Conservation (phyloP, 2,329 filamentous ascomycete species). For the Ophiostoma australiae region DNA sequence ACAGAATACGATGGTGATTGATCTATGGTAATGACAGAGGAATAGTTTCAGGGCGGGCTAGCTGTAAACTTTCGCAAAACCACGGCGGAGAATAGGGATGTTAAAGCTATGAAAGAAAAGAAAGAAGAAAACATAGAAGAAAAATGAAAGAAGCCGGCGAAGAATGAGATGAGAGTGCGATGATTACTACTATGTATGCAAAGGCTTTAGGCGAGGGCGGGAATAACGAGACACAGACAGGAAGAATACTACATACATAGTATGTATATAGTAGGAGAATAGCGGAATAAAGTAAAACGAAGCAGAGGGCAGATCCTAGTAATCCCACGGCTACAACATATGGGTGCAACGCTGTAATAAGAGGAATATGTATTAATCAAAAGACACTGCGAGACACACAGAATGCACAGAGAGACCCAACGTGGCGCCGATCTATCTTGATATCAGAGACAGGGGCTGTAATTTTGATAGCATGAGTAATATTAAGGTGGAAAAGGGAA, state of each 20-base stretch:
- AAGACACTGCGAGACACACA: not conserved
- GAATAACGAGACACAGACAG: not conserved
- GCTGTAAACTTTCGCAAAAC: not conserved
- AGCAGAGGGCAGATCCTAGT: not conserved
- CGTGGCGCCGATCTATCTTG: constrained; percentile 22
- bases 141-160: not conserved
- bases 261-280: not conserved
- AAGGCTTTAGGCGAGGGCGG: not conserved
- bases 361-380: not conserved
- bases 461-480: constrained; percentile 4
- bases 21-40: not conserved
- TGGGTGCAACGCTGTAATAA: not conserved
- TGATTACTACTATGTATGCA: not conserved
- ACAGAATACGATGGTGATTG: not conserved
- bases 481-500: not conserved
- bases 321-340: not conserved
- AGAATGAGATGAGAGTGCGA: not conserved
- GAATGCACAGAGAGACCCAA: constrained; percentile 2
- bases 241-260: not conserved
- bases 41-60: too few species aligned
- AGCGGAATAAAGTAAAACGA: not conserved
- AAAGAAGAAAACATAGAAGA: not conserved
- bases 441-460: constrained; percentile 12
- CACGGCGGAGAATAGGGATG: not conserved
- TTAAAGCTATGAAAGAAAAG: not conserved